Evolutionary conservation across 1,139 yeast genomes (phyloP).

Genomic region (Candida tropicalis): DNA sequence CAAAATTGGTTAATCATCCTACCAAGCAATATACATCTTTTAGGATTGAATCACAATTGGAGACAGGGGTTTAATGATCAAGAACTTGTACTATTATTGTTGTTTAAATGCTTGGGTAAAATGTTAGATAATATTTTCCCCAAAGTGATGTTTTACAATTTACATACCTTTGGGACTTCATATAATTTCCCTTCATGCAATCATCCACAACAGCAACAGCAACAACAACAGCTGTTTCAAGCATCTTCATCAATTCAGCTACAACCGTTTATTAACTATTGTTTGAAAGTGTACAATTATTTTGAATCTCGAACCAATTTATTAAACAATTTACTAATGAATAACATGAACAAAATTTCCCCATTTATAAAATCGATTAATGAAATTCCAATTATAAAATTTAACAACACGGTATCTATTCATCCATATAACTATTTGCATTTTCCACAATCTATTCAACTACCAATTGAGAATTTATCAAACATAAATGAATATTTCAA

Average conservation of each 20-base stretch:
- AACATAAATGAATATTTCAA: neutral
- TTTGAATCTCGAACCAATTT: conserved; percentile 23
- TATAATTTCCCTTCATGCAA: conserved; percentile 13
- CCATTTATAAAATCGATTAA: neutral
- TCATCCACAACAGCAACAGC: conserved; percentile 17
- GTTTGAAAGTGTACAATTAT: conserved; percentile 23
- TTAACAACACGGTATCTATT: neutral
- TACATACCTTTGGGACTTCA: conserved; percentile 28
- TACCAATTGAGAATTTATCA: neutral
- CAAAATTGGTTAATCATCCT: conserved; percentile 30
- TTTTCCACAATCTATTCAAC: conserved; percentile 2
- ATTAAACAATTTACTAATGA: conserved; percentile 1
- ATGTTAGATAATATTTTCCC: conserved; percentile 31
- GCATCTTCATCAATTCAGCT: neutral
- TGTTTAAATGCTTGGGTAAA: conserved; percentile 22
- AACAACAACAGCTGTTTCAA: conserved; percentile 12
- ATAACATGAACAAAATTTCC: neutral
- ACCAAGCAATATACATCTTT: conserved; percentile 24
- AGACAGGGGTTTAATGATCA: conserved; percentile 21
- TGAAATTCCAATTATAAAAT: conserved; percentile 1
- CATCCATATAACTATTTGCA: conserved; percentile 3
- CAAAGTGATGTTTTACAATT: conserved; percentile 23
- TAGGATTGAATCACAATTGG: conserved; percentile 14
- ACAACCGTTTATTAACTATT: conserved; percentile 20
- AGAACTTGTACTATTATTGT: conserved; percentile 21